Conservation (phyloP, 2,329 filamentous ascomycete species). For the Fusarium chaquense region DNA sequence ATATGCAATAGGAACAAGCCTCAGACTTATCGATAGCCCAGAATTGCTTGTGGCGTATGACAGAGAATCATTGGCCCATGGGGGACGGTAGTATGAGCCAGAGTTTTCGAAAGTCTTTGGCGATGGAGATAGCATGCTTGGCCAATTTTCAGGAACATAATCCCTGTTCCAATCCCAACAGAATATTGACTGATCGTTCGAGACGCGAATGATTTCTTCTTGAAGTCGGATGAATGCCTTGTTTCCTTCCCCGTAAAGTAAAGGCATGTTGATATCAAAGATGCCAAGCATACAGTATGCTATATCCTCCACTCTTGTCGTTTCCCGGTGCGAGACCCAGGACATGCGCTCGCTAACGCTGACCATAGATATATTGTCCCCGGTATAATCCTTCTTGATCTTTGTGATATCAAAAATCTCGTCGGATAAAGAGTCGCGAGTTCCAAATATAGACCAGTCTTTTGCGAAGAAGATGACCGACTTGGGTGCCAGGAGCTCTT, state of each 20-base stretch:
- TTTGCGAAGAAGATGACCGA: background rate
- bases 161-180: background rate
- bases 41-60: background rate
- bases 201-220: background rate
- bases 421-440: accelerated
- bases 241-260: accelerated
- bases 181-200: background rate
- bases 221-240: background rate
- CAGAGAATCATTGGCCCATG: background rate
- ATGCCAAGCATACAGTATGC: background rate
- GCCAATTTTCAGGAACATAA: background rate
- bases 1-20: background rate
- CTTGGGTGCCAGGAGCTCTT: background rate
- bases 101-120: background rate
- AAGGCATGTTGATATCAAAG: background rate
- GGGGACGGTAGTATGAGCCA: background rate
- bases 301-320: background rate
- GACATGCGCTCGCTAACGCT: background rate
- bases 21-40: background rate
- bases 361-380: background rate
- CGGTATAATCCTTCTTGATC: background rate
- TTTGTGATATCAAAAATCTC: background rate
- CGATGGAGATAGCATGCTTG: background rate
- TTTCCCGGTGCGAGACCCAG: background rate
- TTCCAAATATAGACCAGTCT: background rate